A percentile compares a stretch with the other conserved stretches of the same genome.
Evolutionary conservation across 139 green algal genomes (phyloP).

Genomic region (Parachlorella kessleri): DNA sequence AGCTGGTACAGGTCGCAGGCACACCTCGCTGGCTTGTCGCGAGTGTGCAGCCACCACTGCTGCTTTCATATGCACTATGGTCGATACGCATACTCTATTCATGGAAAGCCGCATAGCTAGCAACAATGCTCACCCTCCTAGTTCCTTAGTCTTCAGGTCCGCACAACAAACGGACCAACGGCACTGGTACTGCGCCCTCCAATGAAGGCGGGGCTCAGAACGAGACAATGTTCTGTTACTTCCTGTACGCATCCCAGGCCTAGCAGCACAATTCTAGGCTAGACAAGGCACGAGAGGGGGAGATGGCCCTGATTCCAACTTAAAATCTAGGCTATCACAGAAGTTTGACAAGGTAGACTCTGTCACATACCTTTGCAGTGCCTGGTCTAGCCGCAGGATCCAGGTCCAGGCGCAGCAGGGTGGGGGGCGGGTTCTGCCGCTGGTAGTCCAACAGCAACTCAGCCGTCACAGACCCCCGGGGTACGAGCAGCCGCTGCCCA

Average conservation of each 20-base stretch:
- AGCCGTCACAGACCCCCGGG: background rate
- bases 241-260: background rate
- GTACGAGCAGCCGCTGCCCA: slow-evolving; percentile 10
- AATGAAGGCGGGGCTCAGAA: no score
- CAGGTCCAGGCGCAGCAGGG: slow-evolving; percentile 26
- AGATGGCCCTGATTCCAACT: no score
- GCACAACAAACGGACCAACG: no score
- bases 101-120: background rate
- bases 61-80: no score
- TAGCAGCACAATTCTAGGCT: background rate
- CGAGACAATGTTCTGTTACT: no score
- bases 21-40: background rate
- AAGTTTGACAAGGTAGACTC: background rate
- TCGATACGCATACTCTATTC: no score
- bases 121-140: background rate
- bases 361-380: background rate
- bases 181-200: no score
- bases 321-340: background rate
- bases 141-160: background rate
- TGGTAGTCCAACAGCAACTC: slow-evolving; percentile 17
- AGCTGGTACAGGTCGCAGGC: background rate
- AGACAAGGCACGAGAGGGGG: no score
- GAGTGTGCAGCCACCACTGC: background rate
- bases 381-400: slow-evolving; percentile 19
- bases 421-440: background rate